Evolutionary conservation across 768 basidiomycete genomes (phyloP).

Genomic region (Chlorophyllum brunneum): DNA sequence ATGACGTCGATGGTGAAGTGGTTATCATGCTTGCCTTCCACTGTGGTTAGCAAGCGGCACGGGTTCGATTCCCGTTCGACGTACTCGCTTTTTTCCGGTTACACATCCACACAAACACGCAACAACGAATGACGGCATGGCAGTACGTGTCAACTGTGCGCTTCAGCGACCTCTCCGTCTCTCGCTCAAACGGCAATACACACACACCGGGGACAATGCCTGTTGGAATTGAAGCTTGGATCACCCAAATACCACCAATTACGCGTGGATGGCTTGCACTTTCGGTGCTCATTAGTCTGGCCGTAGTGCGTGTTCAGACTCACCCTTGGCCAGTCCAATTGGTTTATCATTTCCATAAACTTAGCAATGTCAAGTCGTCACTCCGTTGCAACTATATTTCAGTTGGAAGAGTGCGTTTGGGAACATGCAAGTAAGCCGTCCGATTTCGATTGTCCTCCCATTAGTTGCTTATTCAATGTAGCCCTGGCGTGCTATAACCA

Average conservation of each 20-base stretch:
- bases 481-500: slow-evolving; percentile 87
- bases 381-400: slow-evolving; percentile 90
- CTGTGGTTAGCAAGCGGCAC: slow-evolving; percentile 56
- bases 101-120: background rate
- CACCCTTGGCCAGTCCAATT: background rate
- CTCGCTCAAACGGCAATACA: no score
- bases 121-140: slow-evolving; percentile 1
- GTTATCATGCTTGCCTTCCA: slow-evolving; percentile 95
- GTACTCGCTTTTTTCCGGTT: slow-evolving; percentile 26
- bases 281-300: slow-evolving; percentile 75
- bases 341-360: background rate
- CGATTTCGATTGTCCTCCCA: background rate
- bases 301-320: slow-evolving; percentile 66
- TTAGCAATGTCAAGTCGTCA: slow-evolving; percentile 90
- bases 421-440: slow-evolving; percentile 64
- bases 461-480: slow-evolving; percentile 26
- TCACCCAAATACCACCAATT: slow-evolving; percentile 87
- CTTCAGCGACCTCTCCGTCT: background rate
- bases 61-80: slow-evolving; percentile 77
- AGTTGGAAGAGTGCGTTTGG: slow-evolving; percentile 82
- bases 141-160: slow-evolving; percentile 3
- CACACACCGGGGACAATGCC: no score
- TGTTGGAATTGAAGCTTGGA: slow-evolving; percentile 86
- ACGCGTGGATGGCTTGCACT: slow-evolving; percentile 84
- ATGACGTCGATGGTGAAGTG: slow-evolving; percentile 71